These are phyloP conservation scores for Fraxinus angustifolia DNA, from an alignment of 305 asterid species.

Conservation along the genomic window DNA sequence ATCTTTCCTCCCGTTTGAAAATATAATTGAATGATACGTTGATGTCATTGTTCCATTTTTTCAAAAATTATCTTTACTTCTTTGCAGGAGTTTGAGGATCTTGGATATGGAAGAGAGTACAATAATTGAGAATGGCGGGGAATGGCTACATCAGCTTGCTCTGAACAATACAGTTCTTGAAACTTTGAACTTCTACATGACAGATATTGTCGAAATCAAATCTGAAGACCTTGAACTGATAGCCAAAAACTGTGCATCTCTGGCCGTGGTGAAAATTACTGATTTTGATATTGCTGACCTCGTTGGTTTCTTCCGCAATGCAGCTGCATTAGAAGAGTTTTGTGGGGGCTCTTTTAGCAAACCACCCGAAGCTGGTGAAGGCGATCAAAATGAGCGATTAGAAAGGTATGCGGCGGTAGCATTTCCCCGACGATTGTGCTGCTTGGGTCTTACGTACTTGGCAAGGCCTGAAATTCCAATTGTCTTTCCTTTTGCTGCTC, in stretches of 20 bases:
- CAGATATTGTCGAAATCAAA: slow-evolving; percentile 26
- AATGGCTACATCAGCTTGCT: slow-evolving; percentile 85
- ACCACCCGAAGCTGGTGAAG: slow-evolving; percentile 32
- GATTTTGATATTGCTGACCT: slow-evolving; percentile 60
- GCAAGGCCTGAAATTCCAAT: slow-evolving; percentile 67
- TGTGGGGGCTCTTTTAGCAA: slow-evolving; percentile 63
- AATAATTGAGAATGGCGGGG: slow-evolving; percentile 58
- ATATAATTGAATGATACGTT: background rate
- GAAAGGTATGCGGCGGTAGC: slow-evolving; percentile 41
- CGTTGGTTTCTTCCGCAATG: slow-evolving; percentile 55
- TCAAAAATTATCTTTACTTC: background rate
- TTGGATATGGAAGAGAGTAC: slow-evolving; percentile 74
- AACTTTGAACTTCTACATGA: slow-evolving; percentile 59
- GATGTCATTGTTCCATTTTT: slow-evolving; percentile 4
- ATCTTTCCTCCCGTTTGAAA: background rate
- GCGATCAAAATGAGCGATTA: slow-evolving; percentile 45
- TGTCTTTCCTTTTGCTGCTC: slow-evolving; percentile 65
- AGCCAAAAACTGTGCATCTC: slow-evolving; percentile 58
- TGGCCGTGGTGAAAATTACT: slow-evolving; percentile 54
- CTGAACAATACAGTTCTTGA: slow-evolving; percentile 60
- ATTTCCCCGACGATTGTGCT: slow-evolving; percentile 48
- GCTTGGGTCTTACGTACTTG: slow-evolving; percentile 57
- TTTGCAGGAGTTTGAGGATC: slow-evolving; percentile 57
- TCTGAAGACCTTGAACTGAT: slow-evolving; percentile 65
- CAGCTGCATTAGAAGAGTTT: slow-evolving; percentile 66